Evolutionary conservation across 1,284 basidiomycete genomes (phyloP).

Genomic region (Ustilago crameri): DNA sequence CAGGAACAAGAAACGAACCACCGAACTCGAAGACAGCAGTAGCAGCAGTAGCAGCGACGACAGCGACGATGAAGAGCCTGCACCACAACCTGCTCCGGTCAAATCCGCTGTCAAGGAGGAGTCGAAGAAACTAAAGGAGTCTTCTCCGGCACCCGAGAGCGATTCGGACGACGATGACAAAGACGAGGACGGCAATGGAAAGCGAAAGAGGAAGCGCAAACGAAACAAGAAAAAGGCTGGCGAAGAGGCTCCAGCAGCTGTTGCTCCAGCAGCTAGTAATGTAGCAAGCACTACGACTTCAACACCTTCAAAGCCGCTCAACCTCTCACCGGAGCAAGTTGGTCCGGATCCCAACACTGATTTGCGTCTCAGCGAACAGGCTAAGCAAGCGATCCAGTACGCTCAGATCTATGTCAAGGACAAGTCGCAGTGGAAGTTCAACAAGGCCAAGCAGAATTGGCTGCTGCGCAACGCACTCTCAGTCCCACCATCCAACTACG

Average conservation of each 20-base stretch:
- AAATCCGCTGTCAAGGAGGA: neutral
- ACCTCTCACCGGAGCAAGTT: conserved; percentile 12
- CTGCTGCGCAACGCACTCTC: conserved; percentile 47
- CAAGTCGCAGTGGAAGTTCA: conserved; percentile 51
- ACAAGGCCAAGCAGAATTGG: conserved; percentile 56
- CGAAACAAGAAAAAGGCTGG: conserved; percentile 28
- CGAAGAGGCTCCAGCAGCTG: neutral
- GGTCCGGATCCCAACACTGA: conserved; percentile 43
- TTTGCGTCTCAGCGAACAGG: conserved; percentile 41
- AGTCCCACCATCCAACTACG: conserved; percentile 41
- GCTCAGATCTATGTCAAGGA: conserved; percentile 40
- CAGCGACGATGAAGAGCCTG: conserved; percentile 27
- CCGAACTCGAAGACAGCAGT: conserved; percentile 30
- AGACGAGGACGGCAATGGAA: conserved; percentile 22
- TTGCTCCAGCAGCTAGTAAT: neutral
- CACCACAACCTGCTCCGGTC: conserved; percentile 9
- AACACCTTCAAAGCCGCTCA: conserved; percentile 4
- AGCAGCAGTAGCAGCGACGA: conserved; percentile 25
- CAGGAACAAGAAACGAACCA: conserved; percentile 44
- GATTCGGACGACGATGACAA: conserved; percentile 15
- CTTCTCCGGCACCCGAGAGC: neutral
- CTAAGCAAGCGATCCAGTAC: conserved; percentile 49
- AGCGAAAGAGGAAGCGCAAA: conserved; percentile 50
- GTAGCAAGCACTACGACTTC: neutral
- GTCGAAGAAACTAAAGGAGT: neutral